Evolutionary conservation across 306 rosid genomes (phyloP).

Genomic region (Ormosia emarginata): DNA sequence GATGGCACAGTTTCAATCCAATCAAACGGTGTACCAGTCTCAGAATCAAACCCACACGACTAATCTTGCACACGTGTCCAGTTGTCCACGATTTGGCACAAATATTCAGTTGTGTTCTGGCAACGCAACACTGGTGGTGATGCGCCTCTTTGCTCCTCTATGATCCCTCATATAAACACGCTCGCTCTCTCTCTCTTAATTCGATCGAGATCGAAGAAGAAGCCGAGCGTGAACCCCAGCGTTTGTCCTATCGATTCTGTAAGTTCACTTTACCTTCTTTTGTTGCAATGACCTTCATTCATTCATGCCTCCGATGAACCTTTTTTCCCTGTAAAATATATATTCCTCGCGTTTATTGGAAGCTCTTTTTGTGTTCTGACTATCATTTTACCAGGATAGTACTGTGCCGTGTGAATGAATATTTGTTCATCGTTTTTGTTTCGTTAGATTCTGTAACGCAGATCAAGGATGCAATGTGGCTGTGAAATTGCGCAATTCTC

Average conservation of each 20-base stretch:
- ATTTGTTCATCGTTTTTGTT: neutral
- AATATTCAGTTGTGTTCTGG: neutral
- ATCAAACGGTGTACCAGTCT: conserved; percentile 5
- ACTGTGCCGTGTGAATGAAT: neutral
- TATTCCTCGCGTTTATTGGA: neutral
- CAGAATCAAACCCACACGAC: neutral
- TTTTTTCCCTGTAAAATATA: neutral
- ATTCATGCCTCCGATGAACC: neutral
- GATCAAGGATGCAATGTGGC: conserved; percentile 4
- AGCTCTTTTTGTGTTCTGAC: neutral
- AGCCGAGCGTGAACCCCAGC: conserved; percentile 7
- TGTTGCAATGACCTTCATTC: neutral
- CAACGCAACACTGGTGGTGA: neutral
- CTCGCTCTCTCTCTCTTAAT: conserved; percentile 6
- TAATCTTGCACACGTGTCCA: conserved; percentile 1
- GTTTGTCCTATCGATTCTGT: conserved; percentile 10
- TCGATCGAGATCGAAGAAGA: conserved; percentile 29
- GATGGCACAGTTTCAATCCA: neutral
- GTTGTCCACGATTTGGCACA: neutral
- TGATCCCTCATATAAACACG: conserved; percentile 3
- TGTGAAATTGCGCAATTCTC: neutral
- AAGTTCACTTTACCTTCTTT: neutral
- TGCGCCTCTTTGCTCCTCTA: neutral
- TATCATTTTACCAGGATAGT: neutral
- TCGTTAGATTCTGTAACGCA: conserved; percentile 9